Conservation (phyloP, 306 rosid genomes). For the Medicago lupulina region DNA sequence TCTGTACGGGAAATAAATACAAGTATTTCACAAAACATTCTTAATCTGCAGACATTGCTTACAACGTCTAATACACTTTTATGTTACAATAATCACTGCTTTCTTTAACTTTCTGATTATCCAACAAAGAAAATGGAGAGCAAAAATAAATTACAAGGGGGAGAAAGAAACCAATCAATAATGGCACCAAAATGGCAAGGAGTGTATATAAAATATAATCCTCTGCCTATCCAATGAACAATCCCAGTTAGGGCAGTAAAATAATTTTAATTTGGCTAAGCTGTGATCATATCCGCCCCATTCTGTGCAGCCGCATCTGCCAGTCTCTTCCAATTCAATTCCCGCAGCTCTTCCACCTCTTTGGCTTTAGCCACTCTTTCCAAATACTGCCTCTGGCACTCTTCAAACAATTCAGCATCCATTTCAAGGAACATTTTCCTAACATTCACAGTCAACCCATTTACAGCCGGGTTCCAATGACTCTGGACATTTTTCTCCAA, state of each 20-base stretch:
- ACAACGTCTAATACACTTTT: constrained; percentile 53
- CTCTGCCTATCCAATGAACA: constrained; percentile 44
- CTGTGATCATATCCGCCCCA: constrained; percentile 62
- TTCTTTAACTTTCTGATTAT: constrained; percentile 54
- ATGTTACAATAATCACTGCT: constrained; percentile 67
- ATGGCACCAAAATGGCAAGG: constrained; percentile 59
- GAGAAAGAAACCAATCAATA: constrained; percentile 49
- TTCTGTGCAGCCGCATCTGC: constrained; percentile 80
- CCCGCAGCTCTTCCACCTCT: constrained; percentile 76
- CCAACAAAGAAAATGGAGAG: constrained; percentile 51
- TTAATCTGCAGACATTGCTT: constrained; percentile 59
- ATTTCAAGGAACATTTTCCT: constrained; percentile 91
- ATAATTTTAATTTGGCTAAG: constrained; percentile 43
- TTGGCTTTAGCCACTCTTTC: constrained; percentile 70
- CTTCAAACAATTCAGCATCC: constrained; percentile 90
- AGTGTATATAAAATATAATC: constrained; percentile 41
- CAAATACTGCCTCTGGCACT: constrained; percentile 76
- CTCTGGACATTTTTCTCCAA: constrained; percentile 82
- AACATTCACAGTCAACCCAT: constrained; percentile 84
- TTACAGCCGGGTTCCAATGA: constrained; percentile 98
- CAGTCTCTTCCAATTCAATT: constrained; percentile 81
- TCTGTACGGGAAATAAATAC: constrained; percentile 40
- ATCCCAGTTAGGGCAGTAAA: constrained; percentile 34
- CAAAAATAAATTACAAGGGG: constrained; percentile 35
- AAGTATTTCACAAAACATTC: constrained; percentile 63